Base-by-base conservation (phyloP, 2,329 filamentous ascomycete genomes). In the Cyphellophora europaea region DNA sequence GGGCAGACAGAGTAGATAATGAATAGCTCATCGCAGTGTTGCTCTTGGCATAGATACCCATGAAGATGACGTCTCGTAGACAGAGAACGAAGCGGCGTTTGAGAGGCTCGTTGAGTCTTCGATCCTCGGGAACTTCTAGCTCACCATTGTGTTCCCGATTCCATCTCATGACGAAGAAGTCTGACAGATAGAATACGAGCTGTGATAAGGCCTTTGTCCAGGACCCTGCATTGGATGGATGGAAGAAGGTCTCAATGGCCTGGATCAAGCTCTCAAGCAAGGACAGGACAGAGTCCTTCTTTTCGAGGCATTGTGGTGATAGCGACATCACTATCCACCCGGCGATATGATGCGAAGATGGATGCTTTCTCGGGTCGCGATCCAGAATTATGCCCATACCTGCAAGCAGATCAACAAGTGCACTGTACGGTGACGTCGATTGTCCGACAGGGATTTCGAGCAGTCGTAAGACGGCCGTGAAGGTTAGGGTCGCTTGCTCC, bases 41-140 rank as follows among this genome's bases (percentile, higher is more conserved):
- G 57, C 88, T 94, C 69, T 98, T 98, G 35, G 88, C 84, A 57
- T 95, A 98, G 32, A 98, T 81, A 17, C 91, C 91, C 88, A 98
- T 95, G 58, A 95, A 98, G 4, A 87, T 86, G 31, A 95, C 89
- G 47, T 98, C 91, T 45, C 81, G 80, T 44, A 98, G 65, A 43
- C 86, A 84, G 23, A 88, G 64, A 18, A 98, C 91, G 54, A 98
- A 96, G 30, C 91, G 80, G 52, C 71, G 77, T 65, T 88, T 94
- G 47, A 98, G 58, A n/a, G 76, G 77, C 19, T 77, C 73, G 42
- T 78, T 91, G 47, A 98, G 78, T 48, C 69, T 80, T 35, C 91
- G 77, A 33, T 88, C 85, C 25, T 72, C 62, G 0, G 89, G 88
- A 2, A 89, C 74, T 29, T 93, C 82, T 62, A 94, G 80, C 63